These are phyloP conservation scores for Halteria grandinella DNA, from an alignment of 73 alveolate genomes.

Conservation along the genomic window DNA sequence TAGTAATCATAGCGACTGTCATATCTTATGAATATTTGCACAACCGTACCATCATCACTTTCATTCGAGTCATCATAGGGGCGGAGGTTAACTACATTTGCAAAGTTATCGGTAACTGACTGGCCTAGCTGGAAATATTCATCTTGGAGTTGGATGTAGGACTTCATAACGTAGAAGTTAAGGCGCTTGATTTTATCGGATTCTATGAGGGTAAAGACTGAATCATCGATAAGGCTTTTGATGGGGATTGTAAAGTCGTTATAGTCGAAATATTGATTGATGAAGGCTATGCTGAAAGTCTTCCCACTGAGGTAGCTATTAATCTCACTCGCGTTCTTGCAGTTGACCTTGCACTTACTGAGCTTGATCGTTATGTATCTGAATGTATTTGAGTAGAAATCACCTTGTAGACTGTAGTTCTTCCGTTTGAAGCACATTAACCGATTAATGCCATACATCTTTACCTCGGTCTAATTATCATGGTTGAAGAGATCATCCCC, in stretches of 20 bases:
- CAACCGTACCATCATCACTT: not conserved
- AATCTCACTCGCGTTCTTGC: not conserved
- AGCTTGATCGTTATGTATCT: too few relatives aligned
- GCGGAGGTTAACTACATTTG: not conserved
- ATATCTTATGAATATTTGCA: not conserved
- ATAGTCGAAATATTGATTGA: conserved; percentile 26
- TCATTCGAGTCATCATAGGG: not conserved
- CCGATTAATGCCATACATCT: not conserved
- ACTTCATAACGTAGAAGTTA: not conserved
- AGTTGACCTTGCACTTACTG: too few relatives aligned
- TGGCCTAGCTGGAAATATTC: conserved; percentile 1
- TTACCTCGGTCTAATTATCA: not conserved
- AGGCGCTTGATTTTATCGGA: not conserved
- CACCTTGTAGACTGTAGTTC: too few relatives aligned
- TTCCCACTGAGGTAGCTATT: conserved; percentile 5
- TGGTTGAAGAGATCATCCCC: not conserved
- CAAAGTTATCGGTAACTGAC: not conserved
- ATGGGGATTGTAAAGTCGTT: not conserved
- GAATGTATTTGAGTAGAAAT: too few relatives aligned
- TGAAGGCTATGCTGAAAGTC: conserved; percentile 23
- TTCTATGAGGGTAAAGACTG: not conserved
- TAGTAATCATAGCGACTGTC: conserved; percentile 1
- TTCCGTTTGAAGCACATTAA: too few relatives aligned
- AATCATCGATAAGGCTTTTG: not conserved
- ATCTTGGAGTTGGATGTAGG: not conserved